Evolutionary conservation across 1,139 yeast species (phyloP).

Genomic region (Magnusiomyces ingens): DNA sequence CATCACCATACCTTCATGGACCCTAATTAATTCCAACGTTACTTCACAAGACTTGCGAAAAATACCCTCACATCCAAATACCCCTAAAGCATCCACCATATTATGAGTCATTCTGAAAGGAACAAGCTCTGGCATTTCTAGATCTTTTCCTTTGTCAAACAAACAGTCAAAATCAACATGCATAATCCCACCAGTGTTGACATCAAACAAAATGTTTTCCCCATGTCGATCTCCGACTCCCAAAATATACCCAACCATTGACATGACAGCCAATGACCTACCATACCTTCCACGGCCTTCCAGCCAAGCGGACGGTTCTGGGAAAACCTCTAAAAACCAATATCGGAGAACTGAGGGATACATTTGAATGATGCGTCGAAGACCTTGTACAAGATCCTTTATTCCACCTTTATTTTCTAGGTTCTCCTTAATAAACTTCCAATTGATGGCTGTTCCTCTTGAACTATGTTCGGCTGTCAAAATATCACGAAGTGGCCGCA

Average conservation of each 20-base stretch:
- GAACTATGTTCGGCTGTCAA: constrained; percentile 41
- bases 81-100: constrained; percentile 87
- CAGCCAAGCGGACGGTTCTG: constrained; percentile 89
- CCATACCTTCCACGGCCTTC: constrained; percentile 67
- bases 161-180: constrained; percentile 97
- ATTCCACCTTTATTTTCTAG: not conserved
- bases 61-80: constrained; percentile 84
- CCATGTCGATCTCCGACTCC: constrained; percentile 90
- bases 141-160: constrained; percentile 62
- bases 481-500: constrained; percentile 70
- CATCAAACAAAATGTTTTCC: constrained; percentile 75
- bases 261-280: constrained; percentile 90
- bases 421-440: constrained; percentile 12
- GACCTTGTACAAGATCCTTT: not conserved
- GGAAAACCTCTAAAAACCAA: constrained; percentile 84
- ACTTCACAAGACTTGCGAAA: constrained; percentile 84
- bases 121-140: constrained; percentile 82
- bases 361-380: constrained; percentile 17
- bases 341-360: constrained; percentile 74
- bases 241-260: constrained; percentile 83
- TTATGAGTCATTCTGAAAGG: constrained; percentile 90
- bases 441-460: constrained; percentile 33
- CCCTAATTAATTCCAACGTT: constrained; percentile 63
- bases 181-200: constrained; percentile 67
- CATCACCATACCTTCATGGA: constrained; percentile 82